Base-by-base conservation (phyloP, 768 basidiomycete species). In the Amanita inopinata region DNA sequence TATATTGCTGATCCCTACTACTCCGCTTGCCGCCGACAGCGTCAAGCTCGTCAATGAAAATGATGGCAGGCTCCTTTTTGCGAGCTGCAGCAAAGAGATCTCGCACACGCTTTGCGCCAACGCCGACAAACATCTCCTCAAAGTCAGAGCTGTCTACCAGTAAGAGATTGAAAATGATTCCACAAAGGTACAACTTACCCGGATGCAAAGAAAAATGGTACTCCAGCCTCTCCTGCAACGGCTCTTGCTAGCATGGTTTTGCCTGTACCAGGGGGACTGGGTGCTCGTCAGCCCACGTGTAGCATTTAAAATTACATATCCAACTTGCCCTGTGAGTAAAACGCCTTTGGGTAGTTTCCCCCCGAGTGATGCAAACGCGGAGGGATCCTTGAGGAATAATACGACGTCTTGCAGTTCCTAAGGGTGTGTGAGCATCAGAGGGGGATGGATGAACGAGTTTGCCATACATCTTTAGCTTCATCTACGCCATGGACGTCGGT, bases 231-330 rank as follows among this genome's bases (percentile, higher is more conserved):
- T 35, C 96, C 96, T 2, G 96, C 96, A 4, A 97, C 83, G 6
- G 96, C 96, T 46, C 94, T 71, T 4, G 96, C 96, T n/a, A 99
- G 71, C 74, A 98, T 76, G 2, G 96, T 99, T 69, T 99, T 99
- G 57, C 96, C 96, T 11, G 96, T 98, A 49, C 94, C 90, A 22
- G 90, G 89, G 17, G 83, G 80, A 17, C 73, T 75, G 14, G 23
- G n/a, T 14, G 44, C 22, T 27, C 34, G 23, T 23, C 7, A 37
- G 28, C 28, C 19, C 27, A 36, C 38, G 8, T 22, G 17, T 38
- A 35, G 22, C 15, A 43, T 23, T 46, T 35, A 24, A 37, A 40
- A 27, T 18, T 9, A 33, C 22, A 15, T 8, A 28, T 20, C 9
- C 22, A 27, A 49, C 65, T 33, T 46, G 71, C 68, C 90, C 89